Percentiles rank a stretch among this genome's conserved stretches.
These are phyloP conservation scores for Platanthera zijinensis DNA, from an alignment of 106 monocot genomes.

Conservation along the genomic window DNA sequence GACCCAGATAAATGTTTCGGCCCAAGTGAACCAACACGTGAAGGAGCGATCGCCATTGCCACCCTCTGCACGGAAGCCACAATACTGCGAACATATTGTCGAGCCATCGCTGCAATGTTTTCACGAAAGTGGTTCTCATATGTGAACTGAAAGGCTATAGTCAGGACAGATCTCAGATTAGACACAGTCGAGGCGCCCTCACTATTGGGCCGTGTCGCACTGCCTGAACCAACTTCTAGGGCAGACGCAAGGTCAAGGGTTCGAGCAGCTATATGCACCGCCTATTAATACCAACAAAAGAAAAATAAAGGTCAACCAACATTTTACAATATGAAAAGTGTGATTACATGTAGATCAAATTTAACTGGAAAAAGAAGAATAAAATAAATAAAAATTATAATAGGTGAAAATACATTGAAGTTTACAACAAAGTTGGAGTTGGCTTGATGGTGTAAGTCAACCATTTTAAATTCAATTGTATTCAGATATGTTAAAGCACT, in stretches of 20 bases:
- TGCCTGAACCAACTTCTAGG: slow-evolving; percentile 57
- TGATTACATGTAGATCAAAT: background rate
- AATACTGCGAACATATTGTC: slow-evolving; percentile 79
- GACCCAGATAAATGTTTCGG: slow-evolving; percentile 47
- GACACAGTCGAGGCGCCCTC: background rate
- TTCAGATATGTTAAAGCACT: no score
- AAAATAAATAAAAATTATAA: no score
- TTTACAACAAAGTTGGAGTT: no score
- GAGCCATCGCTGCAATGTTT: slow-evolving; percentile 71
- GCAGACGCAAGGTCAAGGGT: slow-evolving; percentile 89
- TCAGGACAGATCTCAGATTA: slow-evolving; percentile 61
- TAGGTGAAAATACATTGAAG: no score
- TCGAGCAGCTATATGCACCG: slow-evolving; percentile 10
- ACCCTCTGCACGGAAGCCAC: slow-evolving; percentile 94
- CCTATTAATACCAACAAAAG: background rate
- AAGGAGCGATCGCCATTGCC: slow-evolving; percentile 69
- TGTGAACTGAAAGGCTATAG: slow-evolving; percentile 90
- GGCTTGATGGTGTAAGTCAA: no score
- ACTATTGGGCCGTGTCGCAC: slow-evolving; percentile 12
- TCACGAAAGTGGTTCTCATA: slow-evolving; percentile 75
- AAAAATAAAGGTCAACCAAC: no score
- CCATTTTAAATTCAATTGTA: no score
- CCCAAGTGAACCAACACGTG: slow-evolving; percentile 26
- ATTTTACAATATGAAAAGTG: no score
- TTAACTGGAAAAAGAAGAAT: background rate